A percentile compares a stretch with the other conserved stretches of the same genome.
phyloP scores from a whole-genome alignment of 345 rosid species.

The Camelina hispida region DNA sequence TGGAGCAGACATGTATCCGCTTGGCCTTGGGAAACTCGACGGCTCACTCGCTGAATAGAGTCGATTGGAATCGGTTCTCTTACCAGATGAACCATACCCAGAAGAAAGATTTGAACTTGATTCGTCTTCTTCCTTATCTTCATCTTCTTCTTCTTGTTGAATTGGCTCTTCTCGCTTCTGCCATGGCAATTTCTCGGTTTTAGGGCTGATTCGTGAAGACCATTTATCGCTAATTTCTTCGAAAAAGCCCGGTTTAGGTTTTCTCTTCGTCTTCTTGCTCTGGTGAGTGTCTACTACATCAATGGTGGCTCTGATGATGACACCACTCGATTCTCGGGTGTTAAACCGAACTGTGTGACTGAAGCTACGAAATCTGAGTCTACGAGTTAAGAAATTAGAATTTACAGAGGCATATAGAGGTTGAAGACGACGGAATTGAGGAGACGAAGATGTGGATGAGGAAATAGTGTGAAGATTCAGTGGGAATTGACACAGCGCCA shows the following conservation, averaged over 20 bases:
- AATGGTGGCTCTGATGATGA: conserved; percentile 34
- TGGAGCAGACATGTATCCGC: conserved; percentile 55
- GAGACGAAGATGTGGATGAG: conserved; percentile 38
- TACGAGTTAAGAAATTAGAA: conserved; percentile 10
- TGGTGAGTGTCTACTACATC: conserved; percentile 41
- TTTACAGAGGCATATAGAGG: conserved; percentile 16
- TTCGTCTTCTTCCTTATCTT: conserved; percentile 12
- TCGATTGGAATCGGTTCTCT: conserved; percentile 39
- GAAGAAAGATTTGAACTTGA: conserved; percentile 28
- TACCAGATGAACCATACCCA: conserved; percentile 32
- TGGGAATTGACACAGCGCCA: conserved; percentile 55
- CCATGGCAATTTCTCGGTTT: conserved; percentile 72
- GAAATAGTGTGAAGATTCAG: conserved; percentile 36
- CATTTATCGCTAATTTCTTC: conserved; percentile 76
- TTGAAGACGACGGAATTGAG: conserved; percentile 33
- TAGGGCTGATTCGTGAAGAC: conserved; percentile 58
- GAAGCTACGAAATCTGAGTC: conserved; percentile 41
- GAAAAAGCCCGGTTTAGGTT: conserved; percentile 74
- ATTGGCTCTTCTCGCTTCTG: conserved; percentile 49
- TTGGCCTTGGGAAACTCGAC: conserved; percentile 44
- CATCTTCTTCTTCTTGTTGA: conserved; percentile 5
- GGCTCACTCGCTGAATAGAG: conserved; percentile 35
- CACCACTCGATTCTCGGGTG: conserved; percentile 26
- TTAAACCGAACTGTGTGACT: conserved; percentile 40
- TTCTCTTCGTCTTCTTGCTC: conserved; percentile 53